phyloP scores from a whole-genome alignment of 352 stramenopile genomes.

The Phytophthora meadii region DNA sequence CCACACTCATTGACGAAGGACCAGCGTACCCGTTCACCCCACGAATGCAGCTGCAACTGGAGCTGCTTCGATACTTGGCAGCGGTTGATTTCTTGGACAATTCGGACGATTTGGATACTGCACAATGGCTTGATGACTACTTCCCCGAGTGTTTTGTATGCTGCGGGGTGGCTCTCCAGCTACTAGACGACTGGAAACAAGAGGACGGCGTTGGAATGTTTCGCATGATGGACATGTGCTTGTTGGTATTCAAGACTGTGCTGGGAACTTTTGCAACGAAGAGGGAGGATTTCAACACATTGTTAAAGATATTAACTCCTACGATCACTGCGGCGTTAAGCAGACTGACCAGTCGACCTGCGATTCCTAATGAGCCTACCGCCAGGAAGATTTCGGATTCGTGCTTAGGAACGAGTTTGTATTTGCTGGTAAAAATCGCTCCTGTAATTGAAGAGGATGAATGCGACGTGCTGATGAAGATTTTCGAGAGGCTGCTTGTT shows the following conservation, averaged over 20 bases:
- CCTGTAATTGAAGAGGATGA: conserved; percentile 9
- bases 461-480: conserved; percentile 3
- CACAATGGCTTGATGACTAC: conserved; percentile 10
- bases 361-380: conserved; percentile 1
- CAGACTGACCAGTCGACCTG: conserved; percentile 5
- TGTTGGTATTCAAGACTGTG: conserved; percentile 24
- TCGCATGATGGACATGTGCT: conserved; percentile 27
- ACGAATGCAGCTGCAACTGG: conserved; percentile 12
- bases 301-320: conserved; percentile 16
- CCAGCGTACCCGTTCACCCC: conserved; percentile 11
- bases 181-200: conserved; percentile 4
- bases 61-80: conserved; percentile 15
- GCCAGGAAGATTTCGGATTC: neutral
- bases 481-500: conserved; percentile 18
- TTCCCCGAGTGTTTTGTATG: conserved; percentile 25
- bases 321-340: conserved; percentile 3
- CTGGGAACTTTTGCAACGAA: conserved; percentile 21
- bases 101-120: conserved; percentile 7
- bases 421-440: conserved; percentile 15
- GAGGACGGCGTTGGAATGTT: conserved; percentile 5
- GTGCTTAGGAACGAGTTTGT: conserved; percentile 19
- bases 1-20: conserved; percentile 15
- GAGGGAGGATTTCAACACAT: conserved; percentile 8
- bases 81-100: conserved; percentile 9
- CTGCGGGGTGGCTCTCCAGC: conserved; percentile 18